Percentiles rank a stretch among this genome's conserved stretches.
Evolutionary conservation across 257 asterid genomes (phyloP).

Genomic region (Lantana camara): DNA sequence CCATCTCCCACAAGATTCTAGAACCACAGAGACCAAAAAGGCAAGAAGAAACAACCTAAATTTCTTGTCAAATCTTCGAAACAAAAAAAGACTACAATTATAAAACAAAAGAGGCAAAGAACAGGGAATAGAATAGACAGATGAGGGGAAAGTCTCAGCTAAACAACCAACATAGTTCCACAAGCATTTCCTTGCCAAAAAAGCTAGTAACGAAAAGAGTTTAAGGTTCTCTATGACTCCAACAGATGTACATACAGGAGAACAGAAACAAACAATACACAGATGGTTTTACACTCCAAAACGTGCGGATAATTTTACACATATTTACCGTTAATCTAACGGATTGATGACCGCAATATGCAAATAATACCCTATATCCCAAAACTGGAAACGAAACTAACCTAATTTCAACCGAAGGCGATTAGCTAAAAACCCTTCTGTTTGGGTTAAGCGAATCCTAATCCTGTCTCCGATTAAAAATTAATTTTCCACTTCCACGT

Average conservation of each 20-base stretch:
- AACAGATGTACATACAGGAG: not conserved
- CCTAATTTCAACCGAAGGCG: not conserved
- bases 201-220: too few relatives aligned
- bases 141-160: too few relatives aligned
- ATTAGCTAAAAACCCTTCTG: not conserved
- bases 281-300: constrained; percentile 6
- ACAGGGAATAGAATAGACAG: too few relatives aligned
- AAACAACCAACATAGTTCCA: too few relatives aligned
- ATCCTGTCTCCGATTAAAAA: constrained; percentile 4
- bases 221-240: not conserved
- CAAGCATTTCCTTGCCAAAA: too few relatives aligned
- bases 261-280: not conserved
- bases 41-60: not conserved
- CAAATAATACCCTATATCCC: not conserved
- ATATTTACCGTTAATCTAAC: not conserved
- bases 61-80: constrained; percentile 2
- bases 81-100: not conserved
- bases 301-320: not conserved
- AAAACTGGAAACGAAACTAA: not conserved
- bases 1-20: not conserved
- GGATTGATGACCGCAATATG: not conserved
- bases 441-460: constrained; percentile 20
- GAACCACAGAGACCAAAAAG: not conserved
- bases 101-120: not conserved
- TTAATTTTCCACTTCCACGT: not conserved